Conservation (phyloP, 1,139 yeast species). For the Torulaspora pretoriensis region DNA sequence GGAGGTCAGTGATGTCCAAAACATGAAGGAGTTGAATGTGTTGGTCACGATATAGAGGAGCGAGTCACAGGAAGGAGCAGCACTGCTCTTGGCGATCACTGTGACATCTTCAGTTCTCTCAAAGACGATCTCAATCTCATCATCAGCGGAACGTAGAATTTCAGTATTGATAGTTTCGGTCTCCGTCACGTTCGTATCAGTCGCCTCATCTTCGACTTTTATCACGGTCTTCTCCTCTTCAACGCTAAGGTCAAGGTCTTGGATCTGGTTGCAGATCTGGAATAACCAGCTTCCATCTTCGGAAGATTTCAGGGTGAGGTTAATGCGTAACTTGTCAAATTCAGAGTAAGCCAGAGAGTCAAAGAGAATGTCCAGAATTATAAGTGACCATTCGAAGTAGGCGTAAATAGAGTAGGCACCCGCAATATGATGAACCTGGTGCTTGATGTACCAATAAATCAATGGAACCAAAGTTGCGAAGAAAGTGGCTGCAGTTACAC, state of each 20-base stretch:
- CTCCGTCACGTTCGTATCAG: constrained; percentile 1
- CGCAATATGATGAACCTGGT: constrained; percentile 76
- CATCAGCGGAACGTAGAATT: constrained; percentile 15
- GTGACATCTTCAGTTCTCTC: constrained; percentile 14
- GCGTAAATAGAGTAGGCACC: constrained; percentile 98
- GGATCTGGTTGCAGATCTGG: constrained; percentile 10
- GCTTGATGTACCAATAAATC: constrained; percentile 86
- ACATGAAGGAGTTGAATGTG: constrained; percentile 58
- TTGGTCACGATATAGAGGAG: constrained; percentile 45
- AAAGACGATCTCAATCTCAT: constrained; percentile 19
- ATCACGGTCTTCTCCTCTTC: constrained; percentile 5
- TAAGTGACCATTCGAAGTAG: constrained; percentile 88
- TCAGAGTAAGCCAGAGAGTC: constrained; percentile 78
- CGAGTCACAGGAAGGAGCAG: constrained; percentile 31
- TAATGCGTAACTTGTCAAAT: constrained; percentile 43
- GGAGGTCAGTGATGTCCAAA: constrained; percentile 82
- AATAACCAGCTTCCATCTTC: constrained; percentile 17
- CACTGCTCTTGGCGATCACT: constrained; percentile 8
- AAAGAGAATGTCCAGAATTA: constrained; percentile 74
- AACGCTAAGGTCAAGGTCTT: constrained; percentile 15
- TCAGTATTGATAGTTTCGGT: constrained; percentile 12
- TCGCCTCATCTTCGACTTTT: constrained; percentile 3
- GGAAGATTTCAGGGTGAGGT: constrained; percentile 13
- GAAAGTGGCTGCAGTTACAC: constrained; percentile 53
- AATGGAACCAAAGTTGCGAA: constrained; percentile 73